Base-by-base conservation (phyloP, 805 yeast genomes). In the Candida jianshihensis region DNA sequence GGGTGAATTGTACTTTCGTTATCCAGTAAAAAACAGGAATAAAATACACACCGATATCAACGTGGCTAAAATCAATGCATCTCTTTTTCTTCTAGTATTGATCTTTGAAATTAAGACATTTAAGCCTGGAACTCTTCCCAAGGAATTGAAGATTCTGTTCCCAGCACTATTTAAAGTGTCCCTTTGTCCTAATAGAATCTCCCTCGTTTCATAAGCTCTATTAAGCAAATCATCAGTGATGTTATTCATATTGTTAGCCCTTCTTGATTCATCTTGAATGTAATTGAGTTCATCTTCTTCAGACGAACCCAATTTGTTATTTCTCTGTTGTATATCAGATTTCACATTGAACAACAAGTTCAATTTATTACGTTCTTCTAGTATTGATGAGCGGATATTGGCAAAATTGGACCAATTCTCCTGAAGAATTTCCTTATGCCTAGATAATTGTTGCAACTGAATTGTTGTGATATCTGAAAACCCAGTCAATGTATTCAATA, bases 151-250 rank as follows among this genome's bases (percentile, higher is more conserved):
- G 37, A 89, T 63, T 39, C 75, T 70, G 38, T 73, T 68, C 43
- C 81, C 84, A 5, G 92, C 83, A 41, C 66, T 73, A 38, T 68
- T 66, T 36, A 92, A 64, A 7, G 72, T 56, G 26, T 70, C 71
- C 40, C 90, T 69, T 61, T 92, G 98, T 33, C 79, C 68, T 31
- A 71, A 47, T 36, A 92, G 71, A 51, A 85, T 94, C 41, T 89
- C 97, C 39, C 97, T 68, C 0, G 97, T 88, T 47, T 83, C 85
- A 61, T 75, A 81, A 1, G 96, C 97, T 54, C 82, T 89, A n/a
- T 73, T 72, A 26, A 90, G 69, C 39, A 92, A 65, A 30, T 81
- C 63, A 54, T 92, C 97, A 13, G 95, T 85, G 35, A 88, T 64
- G 30, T 70, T 68, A 54, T 87, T 79, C 30, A 92, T 78, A 35